Evolutionary conservation across 1,139 yeast genomes (phyloP).

Genomic region (Geotrichum europaeum): DNA sequence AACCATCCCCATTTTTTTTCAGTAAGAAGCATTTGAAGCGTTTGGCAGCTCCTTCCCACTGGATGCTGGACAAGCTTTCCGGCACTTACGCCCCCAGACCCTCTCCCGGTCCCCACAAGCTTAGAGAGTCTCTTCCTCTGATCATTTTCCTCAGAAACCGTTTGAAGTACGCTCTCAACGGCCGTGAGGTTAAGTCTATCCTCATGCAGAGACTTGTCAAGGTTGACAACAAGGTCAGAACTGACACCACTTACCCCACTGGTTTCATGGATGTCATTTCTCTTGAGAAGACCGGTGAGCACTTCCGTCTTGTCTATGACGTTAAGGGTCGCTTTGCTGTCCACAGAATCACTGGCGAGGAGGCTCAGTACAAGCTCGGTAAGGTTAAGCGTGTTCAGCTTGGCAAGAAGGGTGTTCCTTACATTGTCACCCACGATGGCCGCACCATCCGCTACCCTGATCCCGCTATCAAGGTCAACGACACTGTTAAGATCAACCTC

Average conservation of each 20-base stretch:
- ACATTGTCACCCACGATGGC: conserved; percentile 98
- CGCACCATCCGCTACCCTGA: conserved; percentile 99
- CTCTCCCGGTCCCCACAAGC: conserved; percentile 99
- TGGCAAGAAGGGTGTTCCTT: conserved; percentile 97
- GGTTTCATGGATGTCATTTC: conserved; percentile 99
- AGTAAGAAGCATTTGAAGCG: conserved; percentile 96
- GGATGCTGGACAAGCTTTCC: conserved; percentile 99
- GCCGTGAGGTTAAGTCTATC: conserved; percentile 98
- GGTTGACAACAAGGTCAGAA: conserved; percentile 99
- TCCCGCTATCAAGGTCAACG: conserved; percentile 92
- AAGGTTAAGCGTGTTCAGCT: conserved; percentile 96
- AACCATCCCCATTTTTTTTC: conserved; percentile 5
- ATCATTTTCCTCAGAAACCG: conserved; percentile 98
- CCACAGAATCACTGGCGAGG: conserved; percentile 98
- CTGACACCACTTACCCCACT: conserved; percentile 97
- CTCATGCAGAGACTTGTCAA: conserved; percentile 98
- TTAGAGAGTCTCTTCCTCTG: conserved; percentile 98
- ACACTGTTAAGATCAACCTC: conserved; percentile 93
- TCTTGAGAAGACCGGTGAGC: conserved; percentile 96
- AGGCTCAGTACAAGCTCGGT: conserved; percentile 95
- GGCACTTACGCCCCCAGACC: conserved; percentile 99
- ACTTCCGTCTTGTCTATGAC: conserved; percentile 98
- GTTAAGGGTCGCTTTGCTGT: conserved; percentile 98
- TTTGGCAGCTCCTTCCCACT: conserved; percentile 99
- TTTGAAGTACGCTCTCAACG: conserved; percentile 98